Conservation (phyloP, 2,329 filamentous ascomycete genomes). For the Hymenoscyphus linearis region DNA sequence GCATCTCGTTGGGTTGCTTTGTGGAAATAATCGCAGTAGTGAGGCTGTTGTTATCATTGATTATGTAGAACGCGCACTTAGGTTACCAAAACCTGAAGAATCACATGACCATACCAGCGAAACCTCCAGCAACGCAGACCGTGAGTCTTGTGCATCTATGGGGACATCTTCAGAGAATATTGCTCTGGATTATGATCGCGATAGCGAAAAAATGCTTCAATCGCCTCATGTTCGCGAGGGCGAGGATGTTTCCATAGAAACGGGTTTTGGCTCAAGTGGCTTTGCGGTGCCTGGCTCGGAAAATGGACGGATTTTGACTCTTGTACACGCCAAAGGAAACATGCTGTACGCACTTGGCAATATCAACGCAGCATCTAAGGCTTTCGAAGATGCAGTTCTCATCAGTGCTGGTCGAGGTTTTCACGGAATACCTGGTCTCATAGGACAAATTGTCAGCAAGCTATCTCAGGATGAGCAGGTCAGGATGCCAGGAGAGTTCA, state of each 20-base stretch:
- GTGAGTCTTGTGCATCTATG: conserved; percentile 25
- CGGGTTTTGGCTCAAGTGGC: conserved; percentile 69
- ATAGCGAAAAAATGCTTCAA: conserved; percentile 19
- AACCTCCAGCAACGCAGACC: conserved; percentile 46
- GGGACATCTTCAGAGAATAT: conserved; percentile 25
- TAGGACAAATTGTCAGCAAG: conserved; percentile 69
- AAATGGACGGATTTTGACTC: conserved; percentile 86
- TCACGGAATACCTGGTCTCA: conserved; percentile 69
- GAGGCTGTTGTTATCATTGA: conserved; percentile 87
- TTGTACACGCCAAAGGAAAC: conserved; percentile 97
- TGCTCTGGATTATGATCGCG: conserved; percentile 28
- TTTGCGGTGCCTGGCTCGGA: conserved; percentile 81
- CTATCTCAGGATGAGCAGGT: conserved; percentile 47
- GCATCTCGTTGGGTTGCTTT: conserved; percentile 84
- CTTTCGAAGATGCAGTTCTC: conserved; percentile 91
- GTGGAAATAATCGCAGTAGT: conserved; percentile 70
- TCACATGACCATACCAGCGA: conserved; percentile 54
- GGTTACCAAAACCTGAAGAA: conserved; percentile 42
- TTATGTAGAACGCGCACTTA: conserved; percentile 71
- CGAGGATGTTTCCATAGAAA: conserved; percentile 21
- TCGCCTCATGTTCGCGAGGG: conserved; percentile 14
- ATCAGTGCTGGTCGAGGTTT: conserved; percentile 73
- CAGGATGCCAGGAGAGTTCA: conserved; percentile 29
- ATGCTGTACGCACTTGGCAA: conserved; percentile 91
- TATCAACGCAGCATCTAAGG: conserved; percentile 71